phyloP scores from a whole-genome alignment of 176 grass and related monocot genomes.

The Carex cristatella region DNA sequence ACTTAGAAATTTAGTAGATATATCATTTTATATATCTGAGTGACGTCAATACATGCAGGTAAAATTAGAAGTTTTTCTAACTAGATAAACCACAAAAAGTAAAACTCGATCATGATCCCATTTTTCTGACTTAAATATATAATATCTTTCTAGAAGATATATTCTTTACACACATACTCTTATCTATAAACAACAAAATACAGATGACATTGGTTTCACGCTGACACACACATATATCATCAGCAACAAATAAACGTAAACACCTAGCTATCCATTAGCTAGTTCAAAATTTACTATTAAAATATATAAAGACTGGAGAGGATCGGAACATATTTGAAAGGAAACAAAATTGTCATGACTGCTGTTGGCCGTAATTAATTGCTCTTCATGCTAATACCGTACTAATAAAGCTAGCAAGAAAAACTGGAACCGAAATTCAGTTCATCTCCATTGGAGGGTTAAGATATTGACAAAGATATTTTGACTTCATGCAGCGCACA shows the following conservation, averaged over 20 bases:
- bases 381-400: no score
- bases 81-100: background rate
- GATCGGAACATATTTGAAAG: conserved; percentile 1
- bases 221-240: background rate
- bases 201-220: background rate
- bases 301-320: background rate
- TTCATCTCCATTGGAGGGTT: no score
- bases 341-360: background rate
- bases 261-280: background rate
- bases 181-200: background rate
- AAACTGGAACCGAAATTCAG: no score
- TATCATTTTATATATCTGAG: background rate
- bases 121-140: background rate
- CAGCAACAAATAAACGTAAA: background rate
- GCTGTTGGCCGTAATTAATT: background rate
- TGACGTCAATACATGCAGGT: background rate
- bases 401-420: no score
- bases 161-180: background rate
- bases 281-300: background rate
- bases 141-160: conserved; percentile 9
- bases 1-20: background rate
- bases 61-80: background rate
- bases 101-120: background rate
- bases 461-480: no score
- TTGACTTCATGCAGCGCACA: no score